Percentiles rank a stretch among this genome's conserved stretches.
Evolutionary conservation across 305 asterid genomes (phyloP).

Genomic region (Fraxinus greggii): DNA sequence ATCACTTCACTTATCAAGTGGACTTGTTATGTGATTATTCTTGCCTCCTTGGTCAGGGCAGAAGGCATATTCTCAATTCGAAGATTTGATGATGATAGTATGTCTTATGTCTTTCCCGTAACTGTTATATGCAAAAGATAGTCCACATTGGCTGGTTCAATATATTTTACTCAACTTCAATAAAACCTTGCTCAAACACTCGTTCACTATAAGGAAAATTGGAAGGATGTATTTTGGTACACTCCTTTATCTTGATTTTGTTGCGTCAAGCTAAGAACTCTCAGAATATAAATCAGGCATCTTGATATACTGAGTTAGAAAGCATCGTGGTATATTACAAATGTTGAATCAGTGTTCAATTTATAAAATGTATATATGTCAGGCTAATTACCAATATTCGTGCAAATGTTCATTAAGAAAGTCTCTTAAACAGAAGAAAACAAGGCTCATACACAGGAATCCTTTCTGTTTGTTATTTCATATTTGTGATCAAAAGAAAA

Average conservation of each 20-base stretch:
- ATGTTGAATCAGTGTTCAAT: neutral
- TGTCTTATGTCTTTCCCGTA: neutral
- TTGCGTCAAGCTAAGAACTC: neutral
- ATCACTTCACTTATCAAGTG: neutral
- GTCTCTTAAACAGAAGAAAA: neutral
- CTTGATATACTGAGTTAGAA: neutral
- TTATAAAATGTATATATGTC: neutral
- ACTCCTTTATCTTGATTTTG: neutral
- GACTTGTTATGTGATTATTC: neutral
- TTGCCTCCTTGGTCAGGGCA: neutral
- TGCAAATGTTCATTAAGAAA: slow-evolving; percentile 9
- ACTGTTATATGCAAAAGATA: neutral
- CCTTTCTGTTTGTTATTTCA: neutral
- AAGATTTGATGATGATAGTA: neutral
- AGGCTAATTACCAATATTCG: neutral
- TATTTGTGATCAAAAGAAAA: neutral
- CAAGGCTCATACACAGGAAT: neutral
- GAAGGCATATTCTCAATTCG: neutral
- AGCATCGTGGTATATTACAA: neutral
- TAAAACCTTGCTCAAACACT: neutral
- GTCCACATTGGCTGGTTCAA: neutral
- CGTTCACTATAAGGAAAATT: neutral
- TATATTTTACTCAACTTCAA: neutral
- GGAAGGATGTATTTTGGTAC: neutral
- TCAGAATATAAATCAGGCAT: neutral